Conservation (phyloP, 805 yeast species). For the Pichia heedii region DNA sequence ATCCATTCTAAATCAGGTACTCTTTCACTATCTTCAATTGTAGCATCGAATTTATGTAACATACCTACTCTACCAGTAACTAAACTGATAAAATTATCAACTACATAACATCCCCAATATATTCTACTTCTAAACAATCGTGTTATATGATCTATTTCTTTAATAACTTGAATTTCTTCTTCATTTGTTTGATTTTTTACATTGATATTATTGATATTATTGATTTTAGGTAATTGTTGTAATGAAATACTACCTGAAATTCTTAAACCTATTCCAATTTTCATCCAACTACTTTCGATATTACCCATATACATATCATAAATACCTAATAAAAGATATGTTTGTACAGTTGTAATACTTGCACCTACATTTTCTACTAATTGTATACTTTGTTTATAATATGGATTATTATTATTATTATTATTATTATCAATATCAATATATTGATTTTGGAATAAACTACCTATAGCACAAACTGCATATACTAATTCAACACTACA, state of each 20-base stretch:
- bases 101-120: conserved; percentile 59
- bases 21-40: conserved; percentile 50
- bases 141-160: no score
- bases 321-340: conserved; percentile 47
- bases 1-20: conserved; percentile 56
- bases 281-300: conserved; percentile 54
- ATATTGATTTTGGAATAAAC: conserved; percentile 33
- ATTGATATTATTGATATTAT: no score
- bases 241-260: no score
- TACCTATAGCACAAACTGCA: conserved; percentile 52
- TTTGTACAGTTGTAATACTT: conserved; percentile 48
- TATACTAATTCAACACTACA: conserved; percentile 47
- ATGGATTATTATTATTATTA: conserved; percentile 35
- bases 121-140: conserved; percentile 46
- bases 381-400: conserved; percentile 29
- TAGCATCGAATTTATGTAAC: conserved; percentile 46
- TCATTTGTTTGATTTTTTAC: no score
- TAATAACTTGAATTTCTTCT: no score
- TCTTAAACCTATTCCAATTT: conserved; percentile 51
- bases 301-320: conserved; percentile 55
- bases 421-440: conserved; percentile 29
- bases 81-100: conserved; percentile 54
- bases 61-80: conserved; percentile 51
- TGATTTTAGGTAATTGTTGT: no score
- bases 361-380: conserved; percentile 20